Percentiles rank a stretch among this genome's conserved stretches.
Evolutionary conservation across 108 stramenopile genomes (phyloP).

Genomic region (Fragilariopsis cylindrus): DNA sequence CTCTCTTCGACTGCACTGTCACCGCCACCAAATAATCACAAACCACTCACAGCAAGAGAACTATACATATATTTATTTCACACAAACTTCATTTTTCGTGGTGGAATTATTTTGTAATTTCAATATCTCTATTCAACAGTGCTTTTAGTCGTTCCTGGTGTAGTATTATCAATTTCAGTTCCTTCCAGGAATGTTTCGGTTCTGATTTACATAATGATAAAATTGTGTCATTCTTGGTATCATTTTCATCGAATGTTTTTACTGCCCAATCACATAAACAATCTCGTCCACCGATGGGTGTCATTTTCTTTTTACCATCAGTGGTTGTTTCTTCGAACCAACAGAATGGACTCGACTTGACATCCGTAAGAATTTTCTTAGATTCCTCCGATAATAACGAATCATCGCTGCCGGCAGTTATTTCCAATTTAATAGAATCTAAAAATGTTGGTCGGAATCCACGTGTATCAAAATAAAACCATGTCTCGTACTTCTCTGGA

Average conservation of each 20-base stretch:
- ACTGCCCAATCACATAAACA: conserved; percentile 6
- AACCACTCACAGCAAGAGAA: too few species aligned
- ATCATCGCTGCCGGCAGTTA: background rate
- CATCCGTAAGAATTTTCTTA: background rate
- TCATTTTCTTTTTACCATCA: background rate
- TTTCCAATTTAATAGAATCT: conserved; percentile 9
- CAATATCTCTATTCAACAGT: background rate
- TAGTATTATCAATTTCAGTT: conserved; percentile 1
- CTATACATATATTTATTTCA: too few species aligned
- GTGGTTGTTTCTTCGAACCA: background rate
- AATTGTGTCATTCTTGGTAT: background rate
- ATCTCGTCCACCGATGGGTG: conserved; percentile 19
- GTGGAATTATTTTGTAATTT: background rate
- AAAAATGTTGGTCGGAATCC: conserved; percentile 9
- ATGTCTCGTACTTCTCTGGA: conserved; percentile 28
- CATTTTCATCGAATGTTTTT: background rate
- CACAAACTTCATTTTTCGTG: too few species aligned
- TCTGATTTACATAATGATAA: background rate
- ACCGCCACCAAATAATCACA: too few species aligned
- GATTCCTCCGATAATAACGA: conserved; percentile 3
- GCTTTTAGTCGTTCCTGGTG: background rate
- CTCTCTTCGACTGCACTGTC: too few species aligned
- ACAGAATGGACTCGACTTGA: conserved; percentile 16
- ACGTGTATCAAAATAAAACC: conserved; percentile 20
- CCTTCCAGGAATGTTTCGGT: background rate